Percentiles rank a stretch among this genome's conserved stretches.
Conservation (phyloP, 805 yeast genomes). For the Zygotorulaspora danielsina region DNA sequence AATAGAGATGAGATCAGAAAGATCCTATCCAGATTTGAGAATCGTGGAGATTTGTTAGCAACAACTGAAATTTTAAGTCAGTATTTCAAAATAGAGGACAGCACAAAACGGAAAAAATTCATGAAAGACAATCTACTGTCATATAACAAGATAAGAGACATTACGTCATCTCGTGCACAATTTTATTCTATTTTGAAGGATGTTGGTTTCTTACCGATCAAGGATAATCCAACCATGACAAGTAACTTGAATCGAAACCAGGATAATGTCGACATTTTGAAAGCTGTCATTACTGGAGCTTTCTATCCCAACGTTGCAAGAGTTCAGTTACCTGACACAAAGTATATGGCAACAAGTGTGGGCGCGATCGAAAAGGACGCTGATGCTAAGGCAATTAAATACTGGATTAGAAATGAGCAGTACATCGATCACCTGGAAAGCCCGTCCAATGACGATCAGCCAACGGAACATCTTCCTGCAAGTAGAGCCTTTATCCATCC, state of each 20-base stretch:
- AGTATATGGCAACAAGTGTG: slow-evolving; percentile 58
- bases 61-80: slow-evolving; percentile 54
- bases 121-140: slow-evolving; percentile 60
- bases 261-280: slow-evolving; percentile 47
- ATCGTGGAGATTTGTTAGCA: slow-evolving; percentile 71
- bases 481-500: slow-evolving; percentile 83
- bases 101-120: slow-evolving; percentile 38
- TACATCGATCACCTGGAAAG: slow-evolving; percentile 36
- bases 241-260: slow-evolving; percentile 48
- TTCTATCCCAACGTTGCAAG: slow-evolving; percentile 79
- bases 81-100: slow-evolving; percentile 39
- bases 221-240: slow-evolving; percentile 37
- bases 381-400: slow-evolving; percentile 66
- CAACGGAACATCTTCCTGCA: slow-evolving; percentile 44
- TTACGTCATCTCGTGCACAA: slow-evolving; percentile 66
- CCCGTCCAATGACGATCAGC: slow-evolving; percentile 7
- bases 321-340: slow-evolving; percentile 78
- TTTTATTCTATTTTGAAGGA: slow-evolving; percentile 68
- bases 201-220: slow-evolving; percentile 66
- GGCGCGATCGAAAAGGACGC: slow-evolving; percentile 88
- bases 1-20: slow-evolving; percentile 59
- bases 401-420: slow-evolving; percentile 66
- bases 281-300: slow-evolving; percentile 72
- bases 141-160: slow-evolving; percentile 60
- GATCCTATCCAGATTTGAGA: slow-evolving; percentile 32